Base-by-base conservation (phyloP, 148 eudicot genomes). In the Mesembryanthemum crystallinum region DNA sequence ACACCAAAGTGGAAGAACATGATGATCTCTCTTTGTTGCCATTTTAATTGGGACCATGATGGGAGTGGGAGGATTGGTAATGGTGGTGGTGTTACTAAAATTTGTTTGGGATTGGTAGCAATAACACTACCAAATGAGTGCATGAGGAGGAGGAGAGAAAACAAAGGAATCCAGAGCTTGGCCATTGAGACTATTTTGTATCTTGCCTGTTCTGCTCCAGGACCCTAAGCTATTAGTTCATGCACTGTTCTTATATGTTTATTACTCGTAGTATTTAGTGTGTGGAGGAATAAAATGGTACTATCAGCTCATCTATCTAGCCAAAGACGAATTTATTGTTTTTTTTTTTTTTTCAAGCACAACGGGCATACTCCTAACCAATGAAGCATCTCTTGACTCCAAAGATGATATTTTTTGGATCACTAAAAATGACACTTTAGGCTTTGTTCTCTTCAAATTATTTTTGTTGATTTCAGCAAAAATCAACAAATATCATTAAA, bases 1-100 rank as follows among this genome's bases (percentile, higher is more conserved):
- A 94, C 88, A 24, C 98, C 97, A 61, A 94, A 94, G 75, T 94
- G 98, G 79, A 85, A 81, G 91, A 94, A 94, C 93, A 92, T 87
- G 27, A 92, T 91, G 82, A 93, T 24, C 77, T 93, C 98, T 63
- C 93, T 84, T 71, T 88, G 93, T 54, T 93, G 98, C 98, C 98
- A 93, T 89, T 89, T 80, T 39, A 93, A 72, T 60, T 93, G 98
- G 10, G 98, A 81, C 66, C 72, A 88, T 27, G 88, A 73, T 54
- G 98, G 98, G 5, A 94, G 78, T 8, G 98, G 98, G 21, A 85
- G 93, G 32, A 92, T 61, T 66, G 97, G 98, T 64, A 93, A 79
- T 1, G 97, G 98, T 24, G 98, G 98, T 57, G 97, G 74, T 51
- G 88, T 74, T 67, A 77, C 80, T 37, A 23, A 3, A 7, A 2